These are phyloP conservation scores for Aspergillus brasiliensis DNA, from an alignment of 2,329 filamentous ascomycete genomes.

Conservation along the genomic window DNA sequence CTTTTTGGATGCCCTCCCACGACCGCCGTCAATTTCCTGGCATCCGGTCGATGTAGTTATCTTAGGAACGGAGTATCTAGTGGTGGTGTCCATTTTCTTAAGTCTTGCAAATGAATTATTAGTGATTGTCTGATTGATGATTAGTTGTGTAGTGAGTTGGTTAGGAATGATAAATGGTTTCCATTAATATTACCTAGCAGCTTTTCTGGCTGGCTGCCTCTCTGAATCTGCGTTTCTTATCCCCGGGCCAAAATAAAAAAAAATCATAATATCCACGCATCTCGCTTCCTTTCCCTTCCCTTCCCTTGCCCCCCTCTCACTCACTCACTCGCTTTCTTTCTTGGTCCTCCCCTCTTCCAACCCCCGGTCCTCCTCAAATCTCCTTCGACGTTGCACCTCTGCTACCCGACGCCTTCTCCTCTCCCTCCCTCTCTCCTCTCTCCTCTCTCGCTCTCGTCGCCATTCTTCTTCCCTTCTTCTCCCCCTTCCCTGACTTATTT, in stretches of 20 bases:
- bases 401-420: conserved; percentile 13
- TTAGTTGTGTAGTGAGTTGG: background rate
- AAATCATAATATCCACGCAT: conserved; percentile 22
- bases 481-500: conserved; percentile 30
- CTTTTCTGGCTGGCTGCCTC: background rate
- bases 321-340: conserved; percentile 5
- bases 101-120: too few species aligned
- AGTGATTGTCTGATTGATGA: background rate
- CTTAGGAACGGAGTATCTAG: background rate
- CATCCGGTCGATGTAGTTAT: background rate
- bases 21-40: too few species aligned
- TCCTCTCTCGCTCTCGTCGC: conserved; percentile 26
- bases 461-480: conserved; percentile 26
- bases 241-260: conserved; percentile 23
- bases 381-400: conserved; percentile 14
- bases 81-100: background rate
- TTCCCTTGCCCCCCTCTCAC: conserved; percentile 9
- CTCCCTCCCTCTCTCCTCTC: conserved; percentile 19
- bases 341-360: conserved; percentile 3
- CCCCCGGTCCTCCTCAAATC: conserved; percentile 6
- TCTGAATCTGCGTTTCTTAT: conserved; percentile 14
- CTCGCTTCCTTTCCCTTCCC: conserved; percentile 15
- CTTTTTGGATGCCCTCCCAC: too few species aligned
- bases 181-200: conserved; percentile 6
- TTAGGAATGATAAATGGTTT: conserved; percentile 16